Conservation (phyloP, 2,329 filamentous ascomycete species). For the Penicillium polonicum region DNA sequence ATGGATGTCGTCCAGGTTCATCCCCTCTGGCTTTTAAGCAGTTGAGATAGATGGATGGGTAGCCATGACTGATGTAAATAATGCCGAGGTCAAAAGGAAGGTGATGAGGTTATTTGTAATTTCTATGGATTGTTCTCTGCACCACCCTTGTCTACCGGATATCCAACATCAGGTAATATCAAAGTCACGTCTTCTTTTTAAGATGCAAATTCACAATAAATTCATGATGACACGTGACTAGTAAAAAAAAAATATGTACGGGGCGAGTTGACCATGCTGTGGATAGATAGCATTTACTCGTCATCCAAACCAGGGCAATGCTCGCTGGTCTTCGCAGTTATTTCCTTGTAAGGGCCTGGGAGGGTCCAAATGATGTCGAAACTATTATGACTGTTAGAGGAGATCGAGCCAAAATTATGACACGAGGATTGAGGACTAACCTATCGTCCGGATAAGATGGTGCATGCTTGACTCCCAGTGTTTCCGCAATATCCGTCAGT, state of each 20-base stretch:
- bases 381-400: slow-evolving; percentile 7
- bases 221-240: not conserved
- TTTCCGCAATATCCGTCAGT: slow-evolving; percentile 53
- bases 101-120: not conserved
- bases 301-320: slow-evolving; percentile 55
- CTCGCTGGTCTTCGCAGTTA: slow-evolving; percentile 51
- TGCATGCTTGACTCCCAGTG: slow-evolving; percentile 52
- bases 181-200: not conserved
- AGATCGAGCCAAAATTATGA: not conserved
- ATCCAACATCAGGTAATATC: not conserved
- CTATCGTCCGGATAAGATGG: slow-evolving; percentile 52
- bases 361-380: slow-evolving; percentile 61
- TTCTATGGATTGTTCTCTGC: not conserved
- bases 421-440: slow-evolving; percentile 27
- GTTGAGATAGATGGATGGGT: too few species aligned
- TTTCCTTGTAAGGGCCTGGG: slow-evolving; percentile 50
- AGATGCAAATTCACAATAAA: not conserved
- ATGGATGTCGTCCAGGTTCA: too few species aligned
- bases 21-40: too few species aligned
- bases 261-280: not conserved
- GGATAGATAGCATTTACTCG: not conserved
- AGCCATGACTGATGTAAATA: not conserved
- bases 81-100: not conserved
- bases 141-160: not conserved
- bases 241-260: not conserved